Conservation (phyloP, 2,329 filamentous ascomycete genomes). For the Penicillium sp. region DNA sequence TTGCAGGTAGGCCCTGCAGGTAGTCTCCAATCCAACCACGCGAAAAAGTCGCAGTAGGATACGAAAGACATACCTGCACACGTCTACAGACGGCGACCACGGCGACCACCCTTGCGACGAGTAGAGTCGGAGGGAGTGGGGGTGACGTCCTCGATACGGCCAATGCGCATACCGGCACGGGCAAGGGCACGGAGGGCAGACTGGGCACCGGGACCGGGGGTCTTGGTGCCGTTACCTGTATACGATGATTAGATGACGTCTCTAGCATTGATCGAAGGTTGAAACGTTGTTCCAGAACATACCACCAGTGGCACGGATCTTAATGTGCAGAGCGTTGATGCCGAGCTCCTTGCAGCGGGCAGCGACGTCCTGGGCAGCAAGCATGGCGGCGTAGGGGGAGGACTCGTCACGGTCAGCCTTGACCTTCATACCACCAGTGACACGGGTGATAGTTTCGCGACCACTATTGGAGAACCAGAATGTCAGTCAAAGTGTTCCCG, state of each 20-base stretch:
- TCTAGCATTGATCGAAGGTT: too few species aligned
- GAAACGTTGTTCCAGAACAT: too few species aligned
- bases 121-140: slow-evolving; percentile 99
- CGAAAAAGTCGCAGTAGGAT: slow-evolving; percentile 28
- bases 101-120: slow-evolving; percentile 99
- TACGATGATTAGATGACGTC: too few species aligned
- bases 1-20: slow-evolving; percentile 35
- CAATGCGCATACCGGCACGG: slow-evolving; percentile 99
- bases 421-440: slow-evolving; percentile 99
- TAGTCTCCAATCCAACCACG: slow-evolving; percentile 35
- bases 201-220: slow-evolving; percentile 97
- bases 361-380: slow-evolving; percentile 98
- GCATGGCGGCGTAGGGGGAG: slow-evolving; percentile 99
- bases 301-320: slow-evolving; percentile 99
- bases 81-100: slow-evolving; percentile 98
- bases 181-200: slow-evolving; percentile 97
- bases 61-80: slow-evolving; percentile 37
- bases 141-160: slow-evolving; percentile 98
- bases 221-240: slow-evolving; percentile 99
- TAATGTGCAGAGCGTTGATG: slow-evolving; percentile 98
- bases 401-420: slow-evolving; percentile 99
- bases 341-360: slow-evolving; percentile 81
- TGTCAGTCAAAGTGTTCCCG: slow-evolving; percentile 56
- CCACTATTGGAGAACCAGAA: slow-evolving; percentile 64
- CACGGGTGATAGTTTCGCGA: slow-evolving; percentile 99